Base-by-base conservation (phyloP, 495 filamentous ascomycete genomes). In the Annulohypoxylon stygium region DNA sequence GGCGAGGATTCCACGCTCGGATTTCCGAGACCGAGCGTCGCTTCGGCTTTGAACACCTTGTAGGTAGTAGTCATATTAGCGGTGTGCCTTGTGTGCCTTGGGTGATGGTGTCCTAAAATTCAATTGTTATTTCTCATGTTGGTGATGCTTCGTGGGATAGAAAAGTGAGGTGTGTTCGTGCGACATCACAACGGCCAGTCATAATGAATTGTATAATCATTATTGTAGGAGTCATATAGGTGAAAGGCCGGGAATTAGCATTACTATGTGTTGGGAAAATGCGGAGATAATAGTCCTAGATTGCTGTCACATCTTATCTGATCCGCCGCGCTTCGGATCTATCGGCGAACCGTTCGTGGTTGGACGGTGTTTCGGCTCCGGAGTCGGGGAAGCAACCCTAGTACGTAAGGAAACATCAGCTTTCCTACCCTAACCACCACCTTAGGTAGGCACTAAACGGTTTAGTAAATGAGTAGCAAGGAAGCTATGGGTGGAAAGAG, bases 301-400 rank as follows among this genome's bases (percentile, higher is more conserved):
- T 12, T 37, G 16, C 8, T 18, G 8, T 37, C 18, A 3, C 14
- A 57, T 57, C 53, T 57, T 36, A 57, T 61, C 58, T 61, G 58
- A 61, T 61, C 58, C 58, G 58, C 37, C n/a, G 20, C n/a, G 39
- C 39, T 25, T 55, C 51, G 51, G 51, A 18, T 55, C 51, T 55
- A 34, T 55, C 51, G 51, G 51, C 14, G 51, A 16, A 55, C 51
- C 26, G 34, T 6, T 16, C 25, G 34, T 25, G 51, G 51, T 11
- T 61, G 8, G 8, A 25, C 12, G 18, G 4, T 20, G 58, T 14
- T n/a, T 61, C 58, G 58, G 58, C 58, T 61, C 58, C 61, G 61
- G 61, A 30, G 36, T 57, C 53, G 53, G 53, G 33, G 53, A 12
- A 16, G 53, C 16, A 12, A 20, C 30, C 30, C 30, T 30, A 30